A percentile compares a stretch with the other conserved stretches of the same genome.
These are phyloP conservation scores for Hippophae rhamnoides DNA, from an alignment of 306 rosid genomes.

Conservation along the genomic window DNA sequence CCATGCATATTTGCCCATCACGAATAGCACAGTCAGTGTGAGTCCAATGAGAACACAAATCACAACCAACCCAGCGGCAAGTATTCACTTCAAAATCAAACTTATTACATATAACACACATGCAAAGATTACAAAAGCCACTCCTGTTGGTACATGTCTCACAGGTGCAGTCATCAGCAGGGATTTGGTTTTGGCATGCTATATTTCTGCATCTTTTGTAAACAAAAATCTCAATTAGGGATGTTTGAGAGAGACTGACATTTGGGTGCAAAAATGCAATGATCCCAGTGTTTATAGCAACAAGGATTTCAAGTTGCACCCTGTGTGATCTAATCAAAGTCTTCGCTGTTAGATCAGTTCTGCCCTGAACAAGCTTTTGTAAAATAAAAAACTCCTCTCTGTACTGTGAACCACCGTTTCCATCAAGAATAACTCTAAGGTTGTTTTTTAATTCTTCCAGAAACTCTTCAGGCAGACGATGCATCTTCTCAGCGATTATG, in stretches of 20 bases:
- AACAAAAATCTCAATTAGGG: conserved; percentile 74
- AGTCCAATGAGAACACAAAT: conserved; percentile 94
- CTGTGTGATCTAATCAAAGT: conserved; percentile 83
- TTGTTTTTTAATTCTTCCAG: conserved; percentile 70
- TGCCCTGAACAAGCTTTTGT: conserved; percentile 76
- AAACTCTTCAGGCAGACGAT: conserved; percentile 67
- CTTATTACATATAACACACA: conserved; percentile 96
- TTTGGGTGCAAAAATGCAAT: conserved; percentile 93
- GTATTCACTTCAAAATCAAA: conserved; percentile 97
- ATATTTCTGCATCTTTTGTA: conserved; percentile 92
- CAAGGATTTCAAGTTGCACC: conserved; percentile 89
- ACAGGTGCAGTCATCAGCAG: conserved; percentile 93
- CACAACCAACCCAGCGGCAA: conserved; percentile 98
- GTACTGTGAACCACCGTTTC: conserved; percentile 77
- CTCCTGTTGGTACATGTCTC: conserved; percentile 68
- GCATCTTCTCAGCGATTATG: conserved; percentile 70
- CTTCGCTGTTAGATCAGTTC: conserved; percentile 81
- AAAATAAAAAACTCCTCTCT: conserved; percentile 70
- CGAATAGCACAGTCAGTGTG: conserved; percentile 98
- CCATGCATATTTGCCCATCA: conserved; percentile 74
- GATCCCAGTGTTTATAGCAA: conserved; percentile 87
- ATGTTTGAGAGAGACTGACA: conserved; percentile 74
- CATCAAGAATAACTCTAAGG: conserved; percentile 75
- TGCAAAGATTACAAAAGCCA: conserved; percentile 98
- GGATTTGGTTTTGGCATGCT: conserved; percentile 87